Evolutionary conservation across 1,284 basidiomycete species (phyloP).

Genomic region (Puccinia triticina): DNA sequence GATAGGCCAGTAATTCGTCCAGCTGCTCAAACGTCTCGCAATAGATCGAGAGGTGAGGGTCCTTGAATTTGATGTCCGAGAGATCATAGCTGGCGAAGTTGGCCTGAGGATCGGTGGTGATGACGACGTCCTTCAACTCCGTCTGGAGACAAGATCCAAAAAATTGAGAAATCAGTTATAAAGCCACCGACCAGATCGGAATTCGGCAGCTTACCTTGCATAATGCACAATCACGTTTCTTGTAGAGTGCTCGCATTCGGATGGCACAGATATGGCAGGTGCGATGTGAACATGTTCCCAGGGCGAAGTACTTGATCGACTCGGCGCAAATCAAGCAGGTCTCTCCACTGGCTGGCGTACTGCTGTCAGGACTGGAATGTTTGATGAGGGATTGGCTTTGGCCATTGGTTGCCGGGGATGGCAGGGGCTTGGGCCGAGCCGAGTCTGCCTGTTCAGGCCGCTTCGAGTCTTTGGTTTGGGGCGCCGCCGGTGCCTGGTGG

Average conservation of each 20-base stretch:
- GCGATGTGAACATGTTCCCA: slow-evolving; percentile 87
- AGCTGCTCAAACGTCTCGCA: slow-evolving; percentile 63
- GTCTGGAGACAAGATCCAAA: slow-evolving; percentile 1
- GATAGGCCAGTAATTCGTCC: slow-evolving; percentile 87
- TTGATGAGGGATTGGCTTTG: not conserved
- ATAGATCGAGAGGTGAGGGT: slow-evolving; percentile 35
- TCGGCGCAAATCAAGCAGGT: slow-evolving; percentile 96
- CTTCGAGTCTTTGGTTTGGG: not conserved
- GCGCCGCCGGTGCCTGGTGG: not conserved
- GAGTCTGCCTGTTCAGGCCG: not conserved
- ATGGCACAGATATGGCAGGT: slow-evolving; percentile 91
- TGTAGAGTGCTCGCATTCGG: slow-evolving; percentile 89
- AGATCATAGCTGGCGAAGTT: slow-evolving; percentile 33
- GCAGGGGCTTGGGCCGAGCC: not conserved
- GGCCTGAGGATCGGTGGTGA: slow-evolving; percentile 26
- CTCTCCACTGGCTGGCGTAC: slow-evolving; percentile 57
- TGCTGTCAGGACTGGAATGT: not conserved
- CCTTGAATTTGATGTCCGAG: slow-evolving; percentile 49
- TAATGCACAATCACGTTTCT: slow-evolving; percentile 82
- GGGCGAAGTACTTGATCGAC: slow-evolving; percentile 82
- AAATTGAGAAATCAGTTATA: not conserved
- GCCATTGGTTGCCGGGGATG: not conserved
- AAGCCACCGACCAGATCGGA: not conserved
- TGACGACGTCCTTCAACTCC: slow-evolving; percentile 36
- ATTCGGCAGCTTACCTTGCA: slow-evolving; percentile 72